Base-by-base conservation (phyloP, 1,139 yeast genomes). In the Taphrina populina region DNA sequence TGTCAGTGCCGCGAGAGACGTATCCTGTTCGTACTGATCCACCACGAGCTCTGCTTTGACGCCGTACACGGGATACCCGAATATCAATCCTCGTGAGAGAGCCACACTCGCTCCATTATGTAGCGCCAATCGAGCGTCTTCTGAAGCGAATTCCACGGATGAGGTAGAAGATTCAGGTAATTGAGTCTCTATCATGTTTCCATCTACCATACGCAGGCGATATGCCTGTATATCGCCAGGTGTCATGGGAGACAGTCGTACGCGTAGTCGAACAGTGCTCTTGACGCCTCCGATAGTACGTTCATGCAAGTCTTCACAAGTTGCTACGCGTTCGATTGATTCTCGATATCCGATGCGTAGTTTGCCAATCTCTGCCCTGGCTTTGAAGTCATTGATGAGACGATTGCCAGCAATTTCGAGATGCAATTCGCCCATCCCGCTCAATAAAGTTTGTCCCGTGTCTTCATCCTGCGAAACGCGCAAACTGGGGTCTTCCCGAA, bases 361-460 rank as follows among this genome's bases (percentile, higher is more conserved):
- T 56, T 82, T 82, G 34, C 95, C 88, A 52, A 88, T 76, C 47
- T 82, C 82, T 0, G 86, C 84, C 58, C 82, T 81, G 1, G 95
- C 96, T 66, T 84, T 83, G 76, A 90, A 77, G 60, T 88, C 95
- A 54, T 79, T 80, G 19, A 83, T 71, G 51, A 92, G 75, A 58
- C 96, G 74, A 63, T 88, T 95, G 55, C 77, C 76, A 1, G 94
- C 85, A 62, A 92, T 88, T 63, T 92, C 97, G 55, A 92, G 75
- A 69, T 92, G 98, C 52, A 92, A 73, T 65, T 88, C 96, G 15
- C 97, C 98, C 96, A 92, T 88, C 2, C 98, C 99, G 52, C 95
- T 82, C 32, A 92, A 69, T 26, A 88, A 75, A 0, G 88, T 82
- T 69, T 92, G 96, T 0, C 95, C 96, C 58, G 86, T 74, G 60